Percentiles rank a stretch among this genome's conserved stretches.
These are phyloP conservation scores for Penicillium sp. DNA, from an alignment of 2,329 filamentous ascomycete genomes.

Conservation along the genomic window DNA sequence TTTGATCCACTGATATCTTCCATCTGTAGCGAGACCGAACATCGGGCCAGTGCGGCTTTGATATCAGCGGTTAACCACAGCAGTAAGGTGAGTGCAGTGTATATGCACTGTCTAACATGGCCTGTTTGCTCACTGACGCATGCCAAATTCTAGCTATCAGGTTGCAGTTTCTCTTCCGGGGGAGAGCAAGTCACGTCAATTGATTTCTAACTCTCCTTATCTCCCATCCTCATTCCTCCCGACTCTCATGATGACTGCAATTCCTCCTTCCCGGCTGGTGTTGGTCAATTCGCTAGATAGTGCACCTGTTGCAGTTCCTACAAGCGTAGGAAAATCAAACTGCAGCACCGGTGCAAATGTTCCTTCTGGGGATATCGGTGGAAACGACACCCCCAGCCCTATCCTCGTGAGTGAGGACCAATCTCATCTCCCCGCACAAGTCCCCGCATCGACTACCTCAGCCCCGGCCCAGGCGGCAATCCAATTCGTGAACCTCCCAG, in stretches of 20 bases:
- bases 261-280: conserved; percentile 28
- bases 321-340: conserved; percentile 16
- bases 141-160: background rate
- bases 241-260: conserved; percentile 29
- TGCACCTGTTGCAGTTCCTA: conserved; percentile 6
- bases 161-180: background rate
- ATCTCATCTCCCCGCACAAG: background rate
- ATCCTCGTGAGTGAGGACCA: background rate
- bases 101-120: background rate
- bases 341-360: conserved; percentile 30
- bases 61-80: background rate
- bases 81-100: background rate
- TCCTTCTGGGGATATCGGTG: background rate
- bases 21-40: background rate
- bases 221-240: conserved; percentile 10
- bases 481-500: conserved; percentile 52
- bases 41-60: background rate
- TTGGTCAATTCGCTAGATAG: conserved; percentile 35
- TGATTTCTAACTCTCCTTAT: background rate
- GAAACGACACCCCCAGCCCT: background rate
- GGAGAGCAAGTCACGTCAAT: background rate
- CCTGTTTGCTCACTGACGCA: background rate
- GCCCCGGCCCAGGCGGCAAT: conserved; percentile 7
- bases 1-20: background rate
- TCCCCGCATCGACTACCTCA: background rate